phyloP scores from a whole-genome alignment of 495 filamentous ascomycete species.

The Diplogelasinospora grovesii region DNA sequence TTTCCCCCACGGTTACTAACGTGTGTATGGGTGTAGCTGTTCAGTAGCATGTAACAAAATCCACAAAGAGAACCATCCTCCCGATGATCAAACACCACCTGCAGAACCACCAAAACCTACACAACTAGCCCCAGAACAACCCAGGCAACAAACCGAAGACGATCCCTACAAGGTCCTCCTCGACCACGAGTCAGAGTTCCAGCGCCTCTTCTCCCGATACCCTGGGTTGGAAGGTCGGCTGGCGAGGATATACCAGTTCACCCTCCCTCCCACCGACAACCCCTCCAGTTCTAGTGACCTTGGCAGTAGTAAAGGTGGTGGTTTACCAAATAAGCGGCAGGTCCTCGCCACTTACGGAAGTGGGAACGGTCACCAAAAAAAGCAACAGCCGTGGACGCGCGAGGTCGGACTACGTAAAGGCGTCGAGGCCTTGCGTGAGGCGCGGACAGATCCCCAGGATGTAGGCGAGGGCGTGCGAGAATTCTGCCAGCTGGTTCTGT shows the following conservation, averaged over 20 bases:
- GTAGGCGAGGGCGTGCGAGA: slow-evolving; percentile 40
- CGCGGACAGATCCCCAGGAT: slow-evolving; percentile 26
- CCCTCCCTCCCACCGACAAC: slow-evolving; percentile 31
- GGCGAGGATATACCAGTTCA: slow-evolving; percentile 45
- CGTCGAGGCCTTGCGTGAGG: slow-evolving; percentile 26
- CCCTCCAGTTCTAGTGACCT: too few relatives aligned
- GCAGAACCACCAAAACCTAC: too few relatives aligned
- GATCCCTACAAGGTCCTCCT: slow-evolving; percentile 34
- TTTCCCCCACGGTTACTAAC: too few relatives aligned
- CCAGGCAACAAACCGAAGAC: slow-evolving; percentile 6
- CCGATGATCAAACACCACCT: slow-evolving; percentile 10
- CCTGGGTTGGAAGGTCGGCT: slow-evolving; percentile 46
- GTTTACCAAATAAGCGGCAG: slow-evolving; percentile 7
- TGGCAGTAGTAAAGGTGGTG: too few relatives aligned
- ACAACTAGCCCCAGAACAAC: slow-evolving; percentile 8
- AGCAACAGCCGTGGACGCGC: slow-evolving; percentile 26
- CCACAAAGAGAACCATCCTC: slow-evolving; percentile 47
- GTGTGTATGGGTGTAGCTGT: slow-evolving; percentile 59
- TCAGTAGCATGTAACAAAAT: slow-evolving; percentile 60
- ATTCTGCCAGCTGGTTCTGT: slow-evolving; percentile 38
- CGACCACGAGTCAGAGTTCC: slow-evolving; percentile 38
- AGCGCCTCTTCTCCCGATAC: slow-evolving; percentile 44
- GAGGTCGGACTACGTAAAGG: slow-evolving; percentile 35
- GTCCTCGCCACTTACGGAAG: too few relatives aligned
- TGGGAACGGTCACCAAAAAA: slow-evolving; percentile 2